Base-by-base conservation (phyloP, 345 rosid species). In the Citrus cavaleriei region DNA sequence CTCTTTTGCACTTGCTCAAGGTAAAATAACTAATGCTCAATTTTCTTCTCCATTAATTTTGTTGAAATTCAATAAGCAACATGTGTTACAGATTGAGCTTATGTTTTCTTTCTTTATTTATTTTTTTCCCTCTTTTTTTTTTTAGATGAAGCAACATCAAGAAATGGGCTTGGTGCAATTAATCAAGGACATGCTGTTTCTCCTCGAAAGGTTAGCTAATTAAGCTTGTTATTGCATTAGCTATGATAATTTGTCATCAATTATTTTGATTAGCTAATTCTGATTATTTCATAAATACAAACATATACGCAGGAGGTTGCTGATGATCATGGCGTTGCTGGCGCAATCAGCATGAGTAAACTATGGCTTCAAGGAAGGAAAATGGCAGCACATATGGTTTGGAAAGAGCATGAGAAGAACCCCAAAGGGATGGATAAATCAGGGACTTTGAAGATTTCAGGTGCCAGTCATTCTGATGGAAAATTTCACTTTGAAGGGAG, bases 401-500 rank as follows among this genome's bases (percentile, higher is more conserved):
- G 61, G 60, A 68, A 78, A 57, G 78, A 74, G 59, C 35, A 21
- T 19, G 69, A 32, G 25, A 66, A 59, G 55, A 59, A 70, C 14
- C 25, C 27, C 21, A 66, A 35, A 8, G 49, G 27, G 49, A 35
- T 19, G 25, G 49, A 35, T 1, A 35, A 35, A 8, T 19, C 10
- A 75, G 37, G 19, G 58, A 27, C 60, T 74, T 78, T 82, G 68
- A 74, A 79, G 77, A 79, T 77, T 78, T 85, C 90, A 89, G 90
- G 90, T 89, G 84, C 89, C 78, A 80, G 78, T 21, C 82, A 37
- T 38, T 81, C 59, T 77, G 84, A 81, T 77, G 80, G 78, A 78
- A 85, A 81, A 65, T 81, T 79, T 82, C 80, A 82, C 37, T 76
- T 76, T 70, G 77, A 72, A 81, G 86, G 76, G 58, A 76, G 79